Percentiles rank a stretch among this genome's conserved stretches.
phyloP scores from a whole-genome alignment of 768 basidiomycete species.

The Lactifluus pinguis region DNA sequence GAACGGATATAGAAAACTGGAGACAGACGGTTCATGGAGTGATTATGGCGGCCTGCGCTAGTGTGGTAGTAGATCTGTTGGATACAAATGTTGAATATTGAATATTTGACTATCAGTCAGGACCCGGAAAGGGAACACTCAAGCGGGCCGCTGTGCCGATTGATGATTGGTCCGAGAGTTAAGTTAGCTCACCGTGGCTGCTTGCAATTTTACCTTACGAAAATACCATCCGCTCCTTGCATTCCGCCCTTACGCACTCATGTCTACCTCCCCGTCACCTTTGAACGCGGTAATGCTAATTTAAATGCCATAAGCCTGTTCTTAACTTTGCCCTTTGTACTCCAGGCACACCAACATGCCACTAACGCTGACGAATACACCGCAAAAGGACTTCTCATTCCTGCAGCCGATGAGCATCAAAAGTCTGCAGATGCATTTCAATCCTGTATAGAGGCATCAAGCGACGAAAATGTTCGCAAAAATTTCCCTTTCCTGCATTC shows the following conservation, averaged over 20 bases:
- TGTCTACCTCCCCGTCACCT: conserved; percentile 22
- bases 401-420: conserved; percentile 63
- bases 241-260: conserved; percentile 1
- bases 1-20: conserved; percentile 13
- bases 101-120: neutral
- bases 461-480: conserved; percentile 54
- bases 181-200: neutral
- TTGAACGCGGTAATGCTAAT: conserved; percentile 21
- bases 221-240: neutral
- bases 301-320: neutral
- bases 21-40: conserved; percentile 10
- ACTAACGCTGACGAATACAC: conserved; percentile 70
- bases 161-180: neutral
- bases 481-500: neutral
- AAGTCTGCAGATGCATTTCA: conserved; percentile 72
- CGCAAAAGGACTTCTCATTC: conserved; percentile 57
- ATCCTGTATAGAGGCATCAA: conserved; percentile 63
- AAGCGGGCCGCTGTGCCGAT: conserved; percentile 12
- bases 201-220: neutral
- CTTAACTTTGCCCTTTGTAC: conserved; percentile 5
- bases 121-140: neutral
- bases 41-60: neutral
- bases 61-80: neutral
- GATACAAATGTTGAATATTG: neutral
- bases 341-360: conserved; percentile 74